phyloP scores from a whole-genome alignment of 768 basidiomycete species.

The Boletus rufocinnamomeus region DNA sequence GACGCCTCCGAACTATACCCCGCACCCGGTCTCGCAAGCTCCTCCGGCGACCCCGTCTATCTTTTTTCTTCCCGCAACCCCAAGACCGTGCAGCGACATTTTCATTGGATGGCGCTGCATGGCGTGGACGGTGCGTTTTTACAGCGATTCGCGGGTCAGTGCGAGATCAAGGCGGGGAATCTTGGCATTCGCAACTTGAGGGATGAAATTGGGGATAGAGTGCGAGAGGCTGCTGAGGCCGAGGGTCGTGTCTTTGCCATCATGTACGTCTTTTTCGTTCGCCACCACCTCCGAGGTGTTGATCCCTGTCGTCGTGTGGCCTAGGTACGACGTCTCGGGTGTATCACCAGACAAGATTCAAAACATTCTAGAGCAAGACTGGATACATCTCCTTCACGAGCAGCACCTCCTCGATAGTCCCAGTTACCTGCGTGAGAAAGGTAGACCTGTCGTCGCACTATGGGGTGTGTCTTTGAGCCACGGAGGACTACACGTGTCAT shows the following conservation, averaged over 20 bases:
- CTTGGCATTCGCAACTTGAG: slow-evolving; percentile 62
- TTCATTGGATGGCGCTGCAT: slow-evolving; percentile 75
- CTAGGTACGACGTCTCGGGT: slow-evolving; percentile 82
- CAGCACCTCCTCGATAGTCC: slow-evolving; percentile 68
- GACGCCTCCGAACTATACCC: slow-evolving; percentile 68
- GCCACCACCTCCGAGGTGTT: neutral
- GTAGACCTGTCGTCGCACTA: slow-evolving; percentile 67
- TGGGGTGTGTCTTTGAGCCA: slow-evolving; percentile 52
- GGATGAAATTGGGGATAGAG: slow-evolving; percentile 73
- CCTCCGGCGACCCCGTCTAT: slow-evolving; percentile 58
- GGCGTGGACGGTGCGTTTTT: slow-evolving; percentile 81
- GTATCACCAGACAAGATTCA: slow-evolving; percentile 73
- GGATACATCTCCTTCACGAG: slow-evolving; percentile 66
- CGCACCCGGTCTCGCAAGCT: slow-evolving; percentile 63
- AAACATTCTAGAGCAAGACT: slow-evolving; percentile 67
- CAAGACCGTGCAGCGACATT: slow-evolving; percentile 65
- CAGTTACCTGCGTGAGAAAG: slow-evolving; percentile 70
- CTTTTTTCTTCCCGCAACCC: slow-evolving; percentile 80
- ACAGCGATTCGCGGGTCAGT: slow-evolving; percentile 74
- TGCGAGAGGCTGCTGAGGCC: slow-evolving; percentile 74
- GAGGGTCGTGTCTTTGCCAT: slow-evolving; percentile 83
- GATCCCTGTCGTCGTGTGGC: neutral
- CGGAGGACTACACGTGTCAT: neutral
- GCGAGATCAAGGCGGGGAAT: slow-evolving; percentile 54
- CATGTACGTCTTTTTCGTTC: slow-evolving; percentile 56